These are phyloP conservation scores for Talaromyces liani DNA, from an alignment of 495 filamentous ascomycete species.

Conservation along the genomic window DNA sequence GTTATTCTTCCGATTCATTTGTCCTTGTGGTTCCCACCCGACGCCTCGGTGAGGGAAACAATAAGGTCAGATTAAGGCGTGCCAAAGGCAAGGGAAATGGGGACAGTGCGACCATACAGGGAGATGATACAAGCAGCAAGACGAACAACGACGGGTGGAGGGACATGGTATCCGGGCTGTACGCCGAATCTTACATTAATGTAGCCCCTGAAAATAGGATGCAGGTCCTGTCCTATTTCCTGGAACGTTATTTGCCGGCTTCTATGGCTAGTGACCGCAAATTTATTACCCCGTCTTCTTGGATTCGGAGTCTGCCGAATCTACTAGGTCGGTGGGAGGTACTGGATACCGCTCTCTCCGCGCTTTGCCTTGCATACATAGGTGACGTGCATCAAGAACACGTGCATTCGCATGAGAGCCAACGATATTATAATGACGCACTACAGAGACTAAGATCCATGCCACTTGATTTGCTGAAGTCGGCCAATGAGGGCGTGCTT, in stretches of 20 bases:
- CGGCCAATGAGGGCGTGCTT: slow-evolving; percentile 6
- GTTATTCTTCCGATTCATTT: slow-evolving; percentile 12
- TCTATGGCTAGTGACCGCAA: slow-evolving; percentile 4
- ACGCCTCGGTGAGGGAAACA: not conserved
- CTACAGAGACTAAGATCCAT: slow-evolving; percentile 1
- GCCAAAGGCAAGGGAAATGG: not conserved
- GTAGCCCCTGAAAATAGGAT: slow-evolving; percentile 7
- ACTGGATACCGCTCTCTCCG: slow-evolving; percentile 1
- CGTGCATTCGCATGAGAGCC: slow-evolving; percentile 7
- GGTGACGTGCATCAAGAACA: not conserved
- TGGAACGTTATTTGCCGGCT: slow-evolving; percentile 6
- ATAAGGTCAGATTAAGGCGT: slow-evolving; percentile 2
- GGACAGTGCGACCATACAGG: not conserved
- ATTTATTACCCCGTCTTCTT: slow-evolving; percentile 4
- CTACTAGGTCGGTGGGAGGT: slow-evolving; percentile 7
- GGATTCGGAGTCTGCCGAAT: slow-evolving; percentile 3
- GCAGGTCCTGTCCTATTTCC: slow-evolving; percentile 9
- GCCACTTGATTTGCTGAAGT: slow-evolving; percentile 4
- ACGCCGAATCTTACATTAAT: not conserved
- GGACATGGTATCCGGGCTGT: not conserved
- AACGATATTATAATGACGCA: slow-evolving; percentile 2
- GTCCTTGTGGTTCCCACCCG: slow-evolving; percentile 8
- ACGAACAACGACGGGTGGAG: not conserved
- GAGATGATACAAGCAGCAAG: not conserved
- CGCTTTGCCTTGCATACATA: slow-evolving; percentile 6